Percentiles rank a stretch among this genome's conserved stretches.
Evolutionary conservation across 176 grass and related monocot genomes (phyloP).

Genomic region (Oryza officinalis): DNA sequence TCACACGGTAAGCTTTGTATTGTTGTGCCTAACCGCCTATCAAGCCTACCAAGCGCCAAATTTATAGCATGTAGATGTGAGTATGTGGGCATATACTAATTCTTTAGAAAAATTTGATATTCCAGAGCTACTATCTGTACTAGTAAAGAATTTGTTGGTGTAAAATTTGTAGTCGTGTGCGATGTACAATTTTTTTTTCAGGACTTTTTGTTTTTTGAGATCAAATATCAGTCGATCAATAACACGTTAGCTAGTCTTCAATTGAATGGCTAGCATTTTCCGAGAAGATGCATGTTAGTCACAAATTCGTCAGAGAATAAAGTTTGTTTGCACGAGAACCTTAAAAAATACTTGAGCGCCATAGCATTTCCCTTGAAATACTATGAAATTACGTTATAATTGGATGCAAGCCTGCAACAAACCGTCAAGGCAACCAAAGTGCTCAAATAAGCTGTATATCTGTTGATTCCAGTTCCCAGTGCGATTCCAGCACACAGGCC

Average conservation of each 20-base stretch:
- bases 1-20: constrained; percentile 57
- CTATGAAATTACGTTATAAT: not conserved
- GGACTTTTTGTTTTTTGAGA: not conserved
- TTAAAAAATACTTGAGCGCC: not conserved
- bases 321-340: not conserved
- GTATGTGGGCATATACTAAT: not conserved
- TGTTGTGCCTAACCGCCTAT: not conserved
- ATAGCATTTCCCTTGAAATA: not conserved
- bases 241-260: not conserved
- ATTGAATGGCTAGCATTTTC: not conserved
- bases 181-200: not conserved
- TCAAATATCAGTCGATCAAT: not conserved
- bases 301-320: not conserved
- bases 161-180: not conserved
- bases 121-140: too few relatives aligned
- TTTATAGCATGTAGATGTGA: not conserved
- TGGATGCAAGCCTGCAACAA: not conserved
- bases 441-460: not conserved
- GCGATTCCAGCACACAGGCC: not conserved
- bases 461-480: not conserved
- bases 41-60: not conserved
- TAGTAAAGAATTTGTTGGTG: not conserved
- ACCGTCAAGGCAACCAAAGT: not conserved
- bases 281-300: not conserved
- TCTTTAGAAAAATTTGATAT: too few relatives aligned